Conservation (phyloP, 179 eudicot species). For the Patellifolia procumbens region DNA sequence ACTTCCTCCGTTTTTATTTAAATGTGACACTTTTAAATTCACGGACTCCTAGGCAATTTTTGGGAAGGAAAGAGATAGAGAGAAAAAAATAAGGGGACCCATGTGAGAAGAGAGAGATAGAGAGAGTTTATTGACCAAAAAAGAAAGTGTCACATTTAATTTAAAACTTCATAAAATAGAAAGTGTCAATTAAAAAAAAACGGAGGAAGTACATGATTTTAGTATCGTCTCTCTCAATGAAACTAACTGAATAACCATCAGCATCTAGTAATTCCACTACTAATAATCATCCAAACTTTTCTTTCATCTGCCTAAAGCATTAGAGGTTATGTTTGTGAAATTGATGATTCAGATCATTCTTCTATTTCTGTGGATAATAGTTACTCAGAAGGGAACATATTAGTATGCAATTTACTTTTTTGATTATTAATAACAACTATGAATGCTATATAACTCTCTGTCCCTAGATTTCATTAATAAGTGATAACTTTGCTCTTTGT, state of each 20-base stretch:
- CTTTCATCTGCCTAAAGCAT: not conserved
- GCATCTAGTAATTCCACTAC: not conserved
- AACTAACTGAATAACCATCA: not conserved
- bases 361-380: not conserved
- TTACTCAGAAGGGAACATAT: not conserved
- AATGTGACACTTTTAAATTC: too few species aligned
- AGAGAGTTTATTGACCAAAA: too few species aligned
- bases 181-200: too few species aligned
- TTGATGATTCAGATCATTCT: not conserved
- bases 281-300: not conserved
- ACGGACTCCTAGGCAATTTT: too few species aligned
- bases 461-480: not conserved
- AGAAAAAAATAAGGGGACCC: too few species aligned
- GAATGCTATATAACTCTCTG: not conserved
- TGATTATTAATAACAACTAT: not conserved
- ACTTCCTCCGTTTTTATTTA: too few species aligned
- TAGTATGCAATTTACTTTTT: not conserved
- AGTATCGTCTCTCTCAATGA: conserved; percentile 15
- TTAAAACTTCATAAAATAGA: too few species aligned
- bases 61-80: too few species aligned
- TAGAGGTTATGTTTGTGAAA: not conserved
- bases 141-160: too few species aligned
- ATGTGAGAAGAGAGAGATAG: too few species aligned
- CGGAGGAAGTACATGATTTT: too few species aligned
- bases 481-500: not conserved